These are phyloP conservation scores for Cryphonectria parasitica DNA, from an alignment of 2,329 filamentous ascomycete genomes.

Conservation along the genomic window DNA sequence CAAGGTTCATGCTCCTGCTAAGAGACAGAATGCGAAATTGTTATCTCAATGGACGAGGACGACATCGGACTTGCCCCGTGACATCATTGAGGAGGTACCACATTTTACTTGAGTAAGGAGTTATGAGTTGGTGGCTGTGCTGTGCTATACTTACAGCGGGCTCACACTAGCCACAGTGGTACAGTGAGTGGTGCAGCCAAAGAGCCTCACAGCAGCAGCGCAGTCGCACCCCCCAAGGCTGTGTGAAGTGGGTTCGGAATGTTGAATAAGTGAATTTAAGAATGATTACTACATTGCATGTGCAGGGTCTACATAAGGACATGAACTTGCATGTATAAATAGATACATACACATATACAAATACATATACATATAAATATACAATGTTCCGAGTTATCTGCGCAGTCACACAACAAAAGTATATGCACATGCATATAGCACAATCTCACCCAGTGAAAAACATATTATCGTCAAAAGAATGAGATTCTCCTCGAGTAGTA, in stretches of 20 bases:
- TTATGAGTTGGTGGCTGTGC: neutral
- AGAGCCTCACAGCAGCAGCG: neutral
- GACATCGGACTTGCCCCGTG: constrained; percentile 3
- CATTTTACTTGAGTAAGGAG: neutral
- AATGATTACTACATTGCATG: neutral
- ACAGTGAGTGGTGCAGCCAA: neutral
- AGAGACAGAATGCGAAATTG: neutral
- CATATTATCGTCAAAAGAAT: no score
- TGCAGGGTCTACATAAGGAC: no score
- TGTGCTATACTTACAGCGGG: neutral
- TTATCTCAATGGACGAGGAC: neutral
- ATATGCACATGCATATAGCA: no score
- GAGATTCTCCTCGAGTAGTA: no score
- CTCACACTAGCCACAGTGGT: constrained; percentile 8
- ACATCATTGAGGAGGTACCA: constrained; percentile 11
- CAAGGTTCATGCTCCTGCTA: neutral
- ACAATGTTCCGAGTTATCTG: no score
- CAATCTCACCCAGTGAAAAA: no score
- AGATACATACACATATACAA: no score
- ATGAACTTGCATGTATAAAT: no score
- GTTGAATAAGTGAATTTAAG: neutral
- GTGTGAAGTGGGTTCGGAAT: constrained; percentile 7
- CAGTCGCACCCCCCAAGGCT: neutral
- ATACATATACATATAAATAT: no score
- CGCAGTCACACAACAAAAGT: no score